A percentile compares a stretch with the other conserved stretches of the same genome.
phyloP scores from a whole-genome alignment of 2,329 filamentous ascomycete genomes.

The Claviceps sp. region DNA sequence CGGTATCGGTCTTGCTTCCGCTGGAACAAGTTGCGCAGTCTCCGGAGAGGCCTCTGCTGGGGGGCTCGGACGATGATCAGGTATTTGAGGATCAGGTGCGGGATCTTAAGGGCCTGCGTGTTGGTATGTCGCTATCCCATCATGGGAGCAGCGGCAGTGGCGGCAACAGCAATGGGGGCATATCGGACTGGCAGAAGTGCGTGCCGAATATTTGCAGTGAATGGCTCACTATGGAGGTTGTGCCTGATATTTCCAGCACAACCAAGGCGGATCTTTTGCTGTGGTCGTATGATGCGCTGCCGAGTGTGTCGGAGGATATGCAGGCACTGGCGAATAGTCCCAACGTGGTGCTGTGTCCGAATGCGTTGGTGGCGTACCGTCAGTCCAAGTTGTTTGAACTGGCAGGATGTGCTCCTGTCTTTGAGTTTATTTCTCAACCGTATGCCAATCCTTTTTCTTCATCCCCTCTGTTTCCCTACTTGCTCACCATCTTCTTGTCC shows the following conservation, averaged over 20 bases:
- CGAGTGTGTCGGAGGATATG: neutral
- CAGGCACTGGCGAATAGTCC: neutral
- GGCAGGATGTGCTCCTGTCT: neutral
- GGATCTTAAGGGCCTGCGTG: slow-evolving; percentile 16
- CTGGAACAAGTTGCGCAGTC: slow-evolving; percentile 8
- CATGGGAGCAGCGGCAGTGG: neutral
- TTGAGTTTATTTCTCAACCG: slow-evolving; percentile 1
- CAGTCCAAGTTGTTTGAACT: slow-evolving; percentile 1
- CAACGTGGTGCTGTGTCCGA: neutral
- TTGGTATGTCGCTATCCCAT: neutral
- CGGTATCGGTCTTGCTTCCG: slow-evolving; percentile 19
- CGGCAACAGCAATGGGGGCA: slow-evolving; percentile 1
- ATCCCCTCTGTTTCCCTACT: neutral
- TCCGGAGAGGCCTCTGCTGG: neutral
- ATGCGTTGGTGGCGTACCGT: neutral
- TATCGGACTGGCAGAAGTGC: slow-evolving; percentile 4
- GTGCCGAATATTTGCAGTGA: slow-evolving; percentile 15
- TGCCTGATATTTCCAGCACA: slow-evolving; percentile 6
- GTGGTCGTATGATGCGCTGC: slow-evolving; percentile 4
- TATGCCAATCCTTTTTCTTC: neutral
- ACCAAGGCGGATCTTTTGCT: slow-evolving; percentile 15
- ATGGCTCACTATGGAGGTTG: slow-evolving; percentile 20
- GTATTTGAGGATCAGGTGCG: slow-evolving; percentile 23
- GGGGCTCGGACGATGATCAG: slow-evolving; percentile 39
- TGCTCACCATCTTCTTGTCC: neutral